Conservation (phyloP, 495 filamentous ascomycete genomes). For the Talaromyces nanjingensis region DNA sequence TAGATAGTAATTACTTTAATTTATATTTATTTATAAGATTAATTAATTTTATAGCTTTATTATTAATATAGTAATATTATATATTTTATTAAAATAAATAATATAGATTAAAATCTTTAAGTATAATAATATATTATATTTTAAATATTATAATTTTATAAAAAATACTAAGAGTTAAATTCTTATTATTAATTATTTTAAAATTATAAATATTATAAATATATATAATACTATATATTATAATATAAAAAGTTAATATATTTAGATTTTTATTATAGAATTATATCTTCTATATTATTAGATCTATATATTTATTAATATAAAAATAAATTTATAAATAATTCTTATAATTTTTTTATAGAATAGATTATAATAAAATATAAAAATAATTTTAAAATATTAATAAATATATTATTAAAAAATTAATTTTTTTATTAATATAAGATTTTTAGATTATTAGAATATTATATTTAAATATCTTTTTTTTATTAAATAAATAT, state of each 20-base stretch:
- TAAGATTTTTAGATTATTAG: conserved; percentile 8
- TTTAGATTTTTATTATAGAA: too few relatives aligned
- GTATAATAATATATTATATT: neutral
- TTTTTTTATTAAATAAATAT: neutral
- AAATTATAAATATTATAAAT: neutral
- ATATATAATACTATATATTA: neutral
- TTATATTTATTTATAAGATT: neutral
- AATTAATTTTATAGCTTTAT: neutral
- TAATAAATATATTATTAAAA: neutral
- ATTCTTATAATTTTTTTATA: conserved; percentile 11
- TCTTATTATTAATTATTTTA: neutral
- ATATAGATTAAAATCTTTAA: neutral
- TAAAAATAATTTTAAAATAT: neutral
- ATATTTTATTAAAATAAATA: neutral
- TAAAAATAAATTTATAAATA: conserved; percentile 2
- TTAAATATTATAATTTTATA: neutral
- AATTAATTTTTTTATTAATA: too few relatives aligned
- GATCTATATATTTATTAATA: conserved; percentile 10
- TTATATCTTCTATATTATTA: conserved; percentile 12
- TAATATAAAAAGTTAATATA: neutral
- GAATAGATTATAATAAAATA: neutral
- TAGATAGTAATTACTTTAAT: neutral
- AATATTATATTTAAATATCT: conserved; percentile 12
- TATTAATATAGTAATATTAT: too few relatives aligned
- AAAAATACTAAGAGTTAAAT: neutral